phyloP scores from a whole-genome alignment of 805 yeast genomes.

The Zygosaccharomyces rouxii region DNA sequence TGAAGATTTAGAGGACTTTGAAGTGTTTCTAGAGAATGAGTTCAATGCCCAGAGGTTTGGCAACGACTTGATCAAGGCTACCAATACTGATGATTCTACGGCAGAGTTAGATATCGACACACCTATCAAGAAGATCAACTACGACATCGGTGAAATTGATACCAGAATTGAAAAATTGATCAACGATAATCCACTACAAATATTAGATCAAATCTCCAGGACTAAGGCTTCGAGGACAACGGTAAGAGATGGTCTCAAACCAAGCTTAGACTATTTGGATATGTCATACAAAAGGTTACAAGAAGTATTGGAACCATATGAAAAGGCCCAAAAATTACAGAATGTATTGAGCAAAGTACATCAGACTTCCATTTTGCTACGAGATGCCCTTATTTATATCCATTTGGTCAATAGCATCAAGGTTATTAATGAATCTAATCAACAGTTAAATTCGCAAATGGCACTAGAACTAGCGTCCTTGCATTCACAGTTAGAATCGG shows the following conservation, averaged over 20 bases:
- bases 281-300: conserved; percentile 32
- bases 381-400: conserved; percentile 29
- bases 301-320: conserved; percentile 29
- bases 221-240: conserved; percentile 14
- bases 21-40: conserved; percentile 19
- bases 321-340: conserved; percentile 29
- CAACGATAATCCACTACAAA: conserved; percentile 21
- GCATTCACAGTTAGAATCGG: conserved; percentile 27
- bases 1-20: conserved; percentile 25
- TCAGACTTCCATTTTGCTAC: conserved; percentile 31
- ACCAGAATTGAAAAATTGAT: conserved; percentile 20
- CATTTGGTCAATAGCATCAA: conserved; percentile 27
- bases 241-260: conserved; percentile 16
- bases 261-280: conserved; percentile 28
- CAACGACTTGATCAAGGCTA: conserved; percentile 24
- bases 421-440: conserved; percentile 5
- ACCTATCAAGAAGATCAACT: conserved; percentile 29
- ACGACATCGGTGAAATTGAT: conserved; percentile 29
- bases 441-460: conserved; percentile 11
- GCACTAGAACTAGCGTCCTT: conserved; percentile 23
- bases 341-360: conserved; percentile 32
- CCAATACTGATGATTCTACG: conserved; percentile 19
- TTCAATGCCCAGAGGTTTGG: conserved; percentile 24
- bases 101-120: conserved; percentile 27
- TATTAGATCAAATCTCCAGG: conserved; percentile 25